Conservation (phyloP, 306 rosid genomes). For the Hippophae gyantsensis region DNA sequence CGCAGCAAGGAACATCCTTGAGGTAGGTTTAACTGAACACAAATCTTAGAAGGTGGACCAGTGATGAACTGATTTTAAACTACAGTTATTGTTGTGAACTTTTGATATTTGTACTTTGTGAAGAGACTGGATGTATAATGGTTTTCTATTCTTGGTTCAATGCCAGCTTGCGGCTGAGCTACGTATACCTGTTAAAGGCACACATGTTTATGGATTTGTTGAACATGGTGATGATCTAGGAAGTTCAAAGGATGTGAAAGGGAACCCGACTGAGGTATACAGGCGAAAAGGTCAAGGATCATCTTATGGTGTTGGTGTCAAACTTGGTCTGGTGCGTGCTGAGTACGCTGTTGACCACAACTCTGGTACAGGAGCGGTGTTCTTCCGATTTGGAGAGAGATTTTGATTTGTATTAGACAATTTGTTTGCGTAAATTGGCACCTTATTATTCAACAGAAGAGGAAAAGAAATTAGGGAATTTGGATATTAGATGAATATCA, state of each 20-base stretch:
- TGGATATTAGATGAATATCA: no score
- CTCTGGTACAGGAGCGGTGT: slow-evolving; percentile 83
- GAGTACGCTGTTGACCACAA: slow-evolving; percentile 91
- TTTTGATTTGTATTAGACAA: slow-evolving; percentile 41
- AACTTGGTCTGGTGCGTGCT: slow-evolving; percentile 79
- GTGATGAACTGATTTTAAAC: no score
- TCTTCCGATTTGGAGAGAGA: slow-evolving; percentile 93
- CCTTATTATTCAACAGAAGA: slow-evolving; percentile 22
- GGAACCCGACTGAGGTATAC: slow-evolving; percentile 91
- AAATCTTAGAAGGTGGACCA: no score
- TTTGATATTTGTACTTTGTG: neutral
- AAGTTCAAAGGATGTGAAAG: slow-evolving; percentile 78
- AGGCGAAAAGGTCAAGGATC: slow-evolving; percentile 88
- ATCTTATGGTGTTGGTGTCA: slow-evolving; percentile 77
- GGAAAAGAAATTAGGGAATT: neutral
- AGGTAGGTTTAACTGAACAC: slow-evolving; percentile 33
- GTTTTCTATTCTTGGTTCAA: slow-evolving; percentile 4
- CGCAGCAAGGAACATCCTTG: slow-evolving; percentile 83
- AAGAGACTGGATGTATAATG: slow-evolving; percentile 3
- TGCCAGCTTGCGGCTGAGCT: slow-evolving; percentile 90
- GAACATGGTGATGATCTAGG: slow-evolving; percentile 96
- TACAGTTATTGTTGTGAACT: no score
- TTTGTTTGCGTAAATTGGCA: slow-evolving; percentile 19
- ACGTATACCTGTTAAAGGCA: slow-evolving; percentile 70
- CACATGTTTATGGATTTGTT: slow-evolving; percentile 75